A percentile compares a stretch with the other conserved stretches of the same genome.
Evolutionary conservation across 371 early-diverging fungal genomes (phyloP).

Genomic region (Mucor ambiguus): DNA sequence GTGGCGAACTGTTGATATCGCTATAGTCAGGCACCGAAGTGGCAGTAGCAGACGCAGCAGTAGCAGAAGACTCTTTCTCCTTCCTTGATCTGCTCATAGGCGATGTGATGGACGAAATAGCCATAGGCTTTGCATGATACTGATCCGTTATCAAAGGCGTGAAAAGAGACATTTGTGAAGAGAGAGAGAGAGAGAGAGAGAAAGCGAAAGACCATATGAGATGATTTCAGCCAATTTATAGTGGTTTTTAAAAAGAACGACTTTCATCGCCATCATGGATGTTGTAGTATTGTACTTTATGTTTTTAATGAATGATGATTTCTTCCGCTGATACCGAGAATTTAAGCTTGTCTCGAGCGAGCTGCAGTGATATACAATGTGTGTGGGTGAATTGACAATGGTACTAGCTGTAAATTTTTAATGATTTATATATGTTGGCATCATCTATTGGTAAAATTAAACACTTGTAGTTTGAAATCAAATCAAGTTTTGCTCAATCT

Average conservation of each 20-base stretch:
- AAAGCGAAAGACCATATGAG: not conserved
- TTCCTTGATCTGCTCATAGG: slow-evolving; percentile 8
- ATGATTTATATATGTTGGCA: slow-evolving; percentile 5
- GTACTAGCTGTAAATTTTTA: slow-evolving; percentile 9
- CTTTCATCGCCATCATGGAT: slow-evolving; percentile 14
- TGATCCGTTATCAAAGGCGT: slow-evolving; percentile 14
- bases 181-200: not conserved
- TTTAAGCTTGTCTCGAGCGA: slow-evolving; percentile 1
- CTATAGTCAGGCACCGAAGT: not conserved
- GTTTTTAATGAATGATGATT: slow-evolving; percentile 14
- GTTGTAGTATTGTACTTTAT: slow-evolving; percentile 8
- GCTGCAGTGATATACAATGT: slow-evolving; percentile 1
- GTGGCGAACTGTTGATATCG: not conserved
- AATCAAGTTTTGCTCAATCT: not conserved
- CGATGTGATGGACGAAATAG: slow-evolving; percentile 43
- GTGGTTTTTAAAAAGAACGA: not conserved
- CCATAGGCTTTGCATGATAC: slow-evolving; percentile 37
- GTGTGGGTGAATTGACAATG: slow-evolving; percentile 22
- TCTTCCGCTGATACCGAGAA: slow-evolving; percentile 11
- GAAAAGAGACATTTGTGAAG: slow-evolving; percentile 13
- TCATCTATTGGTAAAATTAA: not conserved
- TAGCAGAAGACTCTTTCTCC: not conserved
- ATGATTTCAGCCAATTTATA: slow-evolving; percentile 9
- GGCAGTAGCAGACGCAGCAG: not conserved
- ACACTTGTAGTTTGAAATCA: not conserved